These are phyloP conservation scores for Venturia effusa DNA, from an alignment of 2,329 filamentous ascomycete species.

Conservation along the genomic window DNA sequence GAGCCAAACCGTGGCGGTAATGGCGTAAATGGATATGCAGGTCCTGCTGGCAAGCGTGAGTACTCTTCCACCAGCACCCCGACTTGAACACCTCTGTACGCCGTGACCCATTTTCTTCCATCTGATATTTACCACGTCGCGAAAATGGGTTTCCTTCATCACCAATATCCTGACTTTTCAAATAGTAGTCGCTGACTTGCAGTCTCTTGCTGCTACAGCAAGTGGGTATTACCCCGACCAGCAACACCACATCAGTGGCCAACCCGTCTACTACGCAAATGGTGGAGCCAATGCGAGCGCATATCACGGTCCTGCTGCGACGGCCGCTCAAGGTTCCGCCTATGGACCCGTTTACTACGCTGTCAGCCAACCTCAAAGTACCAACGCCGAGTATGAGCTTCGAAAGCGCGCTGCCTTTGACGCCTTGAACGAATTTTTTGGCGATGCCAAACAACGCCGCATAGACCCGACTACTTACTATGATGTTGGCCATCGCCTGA, in stretches of 20 bases:
- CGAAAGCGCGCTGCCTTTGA: slow-evolving; percentile 74
- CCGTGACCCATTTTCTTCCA: slow-evolving; percentile 4
- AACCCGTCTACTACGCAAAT: slow-evolving; percentile 11
- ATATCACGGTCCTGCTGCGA: slow-evolving; percentile 11
- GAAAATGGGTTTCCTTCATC: slow-evolving; percentile 8
- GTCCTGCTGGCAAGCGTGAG: slow-evolving; percentile 27
- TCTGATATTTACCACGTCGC: not conserved
- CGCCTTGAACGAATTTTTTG: slow-evolving; percentile 87
- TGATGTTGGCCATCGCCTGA: slow-evolving; percentile 79
- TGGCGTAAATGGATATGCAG: slow-evolving; percentile 18
- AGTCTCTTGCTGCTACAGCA: slow-evolving; percentile 38
- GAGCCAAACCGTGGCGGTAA: slow-evolving; percentile 42
- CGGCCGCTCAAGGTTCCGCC: slow-evolving; percentile 38
- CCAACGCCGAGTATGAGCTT: slow-evolving; percentile 56
- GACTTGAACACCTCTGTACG: not conserved
- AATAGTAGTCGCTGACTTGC: slow-evolving; percentile 34
- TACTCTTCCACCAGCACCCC: slow-evolving; percentile 8
- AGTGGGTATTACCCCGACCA: slow-evolving; percentile 37
- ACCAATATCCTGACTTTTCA: slow-evolving; percentile 11
- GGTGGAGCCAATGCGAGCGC: slow-evolving; percentile 23
- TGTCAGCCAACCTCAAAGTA: slow-evolving; percentile 54
- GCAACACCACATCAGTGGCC: slow-evolving; percentile 21
- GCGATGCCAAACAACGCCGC: slow-evolving; percentile 80
- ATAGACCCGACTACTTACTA: slow-evolving; percentile 85
- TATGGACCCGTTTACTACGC: slow-evolving; percentile 72